phyloP scores from a whole-genome alignment of 306 rosid species.

The Fragaria nilgerrensis region DNA sequence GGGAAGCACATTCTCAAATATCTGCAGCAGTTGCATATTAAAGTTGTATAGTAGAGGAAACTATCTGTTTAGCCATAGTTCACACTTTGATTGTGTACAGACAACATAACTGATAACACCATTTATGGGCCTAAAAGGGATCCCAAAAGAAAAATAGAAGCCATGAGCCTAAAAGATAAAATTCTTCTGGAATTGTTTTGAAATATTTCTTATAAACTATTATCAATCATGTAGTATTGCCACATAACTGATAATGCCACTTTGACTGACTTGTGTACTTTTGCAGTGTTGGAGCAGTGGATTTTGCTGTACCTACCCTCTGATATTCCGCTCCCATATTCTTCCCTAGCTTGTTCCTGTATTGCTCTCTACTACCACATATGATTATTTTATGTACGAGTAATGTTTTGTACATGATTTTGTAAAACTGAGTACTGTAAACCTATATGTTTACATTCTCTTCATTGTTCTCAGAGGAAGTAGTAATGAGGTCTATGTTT shows the following conservation, averaged over 20 bases:
- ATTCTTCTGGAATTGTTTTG: neutral
- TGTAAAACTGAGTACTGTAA: neutral
- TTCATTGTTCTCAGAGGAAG: neutral
- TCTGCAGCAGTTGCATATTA: neutral
- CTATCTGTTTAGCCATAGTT: neutral
- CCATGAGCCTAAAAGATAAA: neutral
- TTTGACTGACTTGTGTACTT: neutral
- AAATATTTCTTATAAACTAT: too few species aligned
- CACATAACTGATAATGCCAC: neutral
- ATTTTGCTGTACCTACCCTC: slow-evolving; percentile 92
- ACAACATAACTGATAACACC: neutral
- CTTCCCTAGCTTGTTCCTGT: slow-evolving; percentile 33
- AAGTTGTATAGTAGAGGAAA: neutral
- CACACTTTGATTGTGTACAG: neutral
- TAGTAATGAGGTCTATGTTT: neutral
- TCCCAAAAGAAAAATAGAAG: neutral
- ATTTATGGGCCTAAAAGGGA: too few species aligned
- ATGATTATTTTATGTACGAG: neutral
- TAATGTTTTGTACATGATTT: neutral
- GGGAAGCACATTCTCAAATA: neutral
- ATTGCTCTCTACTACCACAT: neutral
- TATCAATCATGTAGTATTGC: too few species aligned
- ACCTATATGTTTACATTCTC: neutral
- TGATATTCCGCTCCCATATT: slow-evolving; percentile 69
- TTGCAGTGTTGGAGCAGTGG: slow-evolving; percentile 98